phyloP scores from a whole-genome alignment of 345 rosid genomes.

The Populus nigra region DNA sequence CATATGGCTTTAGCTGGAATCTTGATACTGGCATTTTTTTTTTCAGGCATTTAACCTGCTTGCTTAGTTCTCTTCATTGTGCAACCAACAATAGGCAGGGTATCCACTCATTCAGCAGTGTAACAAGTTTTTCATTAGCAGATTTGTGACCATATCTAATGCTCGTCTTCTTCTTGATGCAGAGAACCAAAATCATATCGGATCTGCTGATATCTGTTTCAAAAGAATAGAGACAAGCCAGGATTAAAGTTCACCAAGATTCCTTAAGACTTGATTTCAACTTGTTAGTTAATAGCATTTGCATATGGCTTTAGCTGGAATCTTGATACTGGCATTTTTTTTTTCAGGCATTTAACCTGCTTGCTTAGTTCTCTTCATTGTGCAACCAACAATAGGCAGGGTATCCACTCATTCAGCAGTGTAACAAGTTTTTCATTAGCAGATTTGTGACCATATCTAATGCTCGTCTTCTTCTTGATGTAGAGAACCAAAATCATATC shows the following conservation, averaged over 20 bases:
- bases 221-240: conserved; percentile 93
- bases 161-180: conserved; percentile 32
- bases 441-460: neutral
- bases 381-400: neutral
- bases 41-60: neutral
- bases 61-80: neutral
- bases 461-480: conserved; percentile 26
- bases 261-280: conserved; percentile 68
- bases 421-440: neutral
- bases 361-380: neutral
- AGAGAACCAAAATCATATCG: conserved; percentile 88
- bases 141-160: neutral
- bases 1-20: neutral
- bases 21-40: neutral
- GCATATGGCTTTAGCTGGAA: neutral
- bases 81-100: neutral
- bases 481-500: conserved; percentile 91
- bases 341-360: neutral
- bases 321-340: neutral
- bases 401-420: neutral
- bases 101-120: neutral
- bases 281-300: neutral
- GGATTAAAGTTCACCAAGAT: conserved; percentile 91
- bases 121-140: neutral
- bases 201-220: conserved; percentile 95